These are phyloP conservation scores for Aurinia saxatilis DNA, from an alignment of 345 rosid species.

Conservation along the genomic window DNA sequence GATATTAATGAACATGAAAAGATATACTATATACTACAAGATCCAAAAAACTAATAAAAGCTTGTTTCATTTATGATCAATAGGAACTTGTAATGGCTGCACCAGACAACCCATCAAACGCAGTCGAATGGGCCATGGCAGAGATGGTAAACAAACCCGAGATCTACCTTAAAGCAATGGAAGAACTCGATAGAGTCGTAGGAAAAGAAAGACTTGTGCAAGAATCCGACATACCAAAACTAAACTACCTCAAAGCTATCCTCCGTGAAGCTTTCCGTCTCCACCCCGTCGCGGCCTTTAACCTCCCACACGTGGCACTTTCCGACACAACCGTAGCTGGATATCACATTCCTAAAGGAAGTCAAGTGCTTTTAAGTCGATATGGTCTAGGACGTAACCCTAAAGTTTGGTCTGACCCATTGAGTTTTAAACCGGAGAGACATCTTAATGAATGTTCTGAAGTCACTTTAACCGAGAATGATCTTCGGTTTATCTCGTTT, in stretches of 20 bases:
- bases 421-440: slow-evolving; percentile 32
- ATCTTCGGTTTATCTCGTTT: slow-evolving; percentile 45
- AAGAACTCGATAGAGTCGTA: slow-evolving; percentile 32
- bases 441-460: slow-evolving; percentile 32
- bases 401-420: slow-evolving; percentile 33
- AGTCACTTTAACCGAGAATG: slow-evolving; percentile 32
- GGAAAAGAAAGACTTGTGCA: slow-evolving; percentile 35
- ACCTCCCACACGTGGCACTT: slow-evolving; percentile 35
- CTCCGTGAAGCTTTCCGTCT: slow-evolving; percentile 35
- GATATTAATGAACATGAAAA: not conserved
- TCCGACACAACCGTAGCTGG: slow-evolving; percentile 34
- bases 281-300: slow-evolving; percentile 34
- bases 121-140: slow-evolving; percentile 34
- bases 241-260: slow-evolving; percentile 31
- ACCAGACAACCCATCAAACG: slow-evolving; percentile 37
- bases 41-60: not conserved
- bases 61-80: not conserved
- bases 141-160: slow-evolving; percentile 34
- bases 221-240: slow-evolving; percentile 33
- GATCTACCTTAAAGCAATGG: slow-evolving; percentile 28
- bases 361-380: slow-evolving; percentile 30
- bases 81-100: slow-evolving; percentile 35
- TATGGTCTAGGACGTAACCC: slow-evolving; percentile 32
- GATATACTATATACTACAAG: not conserved
- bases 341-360: slow-evolving; percentile 33